Evolutionary conservation across 2,329 filamentous ascomycete genomes (phyloP).

Genomic region (Fusarium decemcellulare): DNA sequence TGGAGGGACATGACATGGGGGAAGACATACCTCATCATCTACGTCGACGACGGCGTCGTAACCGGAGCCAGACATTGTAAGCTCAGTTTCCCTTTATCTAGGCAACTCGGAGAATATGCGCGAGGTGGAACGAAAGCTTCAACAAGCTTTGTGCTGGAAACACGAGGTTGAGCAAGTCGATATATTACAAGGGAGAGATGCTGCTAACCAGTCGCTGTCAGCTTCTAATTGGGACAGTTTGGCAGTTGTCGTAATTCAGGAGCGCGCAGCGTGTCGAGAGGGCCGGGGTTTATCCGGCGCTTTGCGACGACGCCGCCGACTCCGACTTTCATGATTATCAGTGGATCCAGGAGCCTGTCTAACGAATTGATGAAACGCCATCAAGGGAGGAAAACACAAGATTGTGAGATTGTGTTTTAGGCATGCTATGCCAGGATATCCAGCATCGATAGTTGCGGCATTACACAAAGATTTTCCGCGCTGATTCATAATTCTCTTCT

Average conservation of each 20-base stretch:
- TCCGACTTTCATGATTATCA: slow-evolving; percentile 14
- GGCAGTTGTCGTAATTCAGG: slow-evolving; percentile 53
- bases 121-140: neutral
- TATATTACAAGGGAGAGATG: slow-evolving; percentile 29
- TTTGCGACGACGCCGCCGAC: neutral
- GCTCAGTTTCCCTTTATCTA: neutral
- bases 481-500: neutral
- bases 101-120: neutral
- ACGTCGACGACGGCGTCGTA: slow-evolving; percentile 99
- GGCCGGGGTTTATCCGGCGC: slow-evolving; percentile 44
- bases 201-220: slow-evolving; percentile 30
- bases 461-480: too few species aligned
- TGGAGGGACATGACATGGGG: slow-evolving; percentile 25
- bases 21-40: slow-evolving; percentile 83
- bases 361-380: neutral
- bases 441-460: too few species aligned
- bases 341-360: slow-evolving; percentile 17
- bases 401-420: neutral
- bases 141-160: slow-evolving; percentile 11
- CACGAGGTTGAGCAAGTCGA: slow-evolving; percentile 4
- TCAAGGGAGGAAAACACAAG: slow-evolving; percentile 6
- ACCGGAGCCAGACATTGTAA: slow-evolving; percentile 82
- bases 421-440: too few species aligned
- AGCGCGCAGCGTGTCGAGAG: slow-evolving; percentile 41
- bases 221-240: slow-evolving; percentile 47